Percentiles rank a stretch among this genome's conserved stretches.
phyloP scores from a whole-genome alignment of 257 asterid species.

The Plantago ovata region DNA sequence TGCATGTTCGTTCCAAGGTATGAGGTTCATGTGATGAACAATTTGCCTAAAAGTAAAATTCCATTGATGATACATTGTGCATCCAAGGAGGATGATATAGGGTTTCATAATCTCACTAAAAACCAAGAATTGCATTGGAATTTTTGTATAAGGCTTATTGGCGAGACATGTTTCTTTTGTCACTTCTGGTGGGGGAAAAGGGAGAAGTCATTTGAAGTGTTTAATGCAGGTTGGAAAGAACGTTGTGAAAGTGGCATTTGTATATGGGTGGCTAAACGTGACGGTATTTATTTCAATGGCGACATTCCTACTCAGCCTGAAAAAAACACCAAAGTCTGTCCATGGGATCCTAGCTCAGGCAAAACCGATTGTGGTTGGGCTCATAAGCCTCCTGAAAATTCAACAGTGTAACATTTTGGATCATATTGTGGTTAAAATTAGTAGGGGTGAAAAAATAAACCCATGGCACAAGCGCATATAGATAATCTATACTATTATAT shows the following conservation, averaged over 20 bases:
- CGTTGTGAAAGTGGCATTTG: neutral
- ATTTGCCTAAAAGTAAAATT: neutral
- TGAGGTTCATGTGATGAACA: neutral
- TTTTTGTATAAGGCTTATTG: neutral
- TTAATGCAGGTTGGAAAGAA: neutral
- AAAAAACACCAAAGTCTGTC: too few species aligned
- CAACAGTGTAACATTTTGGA: too few species aligned
- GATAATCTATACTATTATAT: too few species aligned
- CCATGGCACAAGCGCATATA: too few species aligned
- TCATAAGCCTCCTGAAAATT: too few species aligned
- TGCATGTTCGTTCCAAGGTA: neutral
- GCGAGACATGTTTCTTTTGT: neutral
- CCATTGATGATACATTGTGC: neutral
- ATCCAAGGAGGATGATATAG: neutral
- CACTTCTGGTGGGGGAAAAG: conserved; percentile 7
- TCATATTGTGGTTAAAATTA: too few species aligned
- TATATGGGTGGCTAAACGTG: neutral
- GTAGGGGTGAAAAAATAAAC: too few species aligned
- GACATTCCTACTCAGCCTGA: too few species aligned
- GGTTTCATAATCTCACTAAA: neutral
- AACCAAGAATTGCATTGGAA: neutral
- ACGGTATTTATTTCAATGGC: neutral
- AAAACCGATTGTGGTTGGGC: too few species aligned
- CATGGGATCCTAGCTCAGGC: too few species aligned
- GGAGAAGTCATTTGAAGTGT: neutral